Conservation (phyloP, 108 stramenopile species). For the Nannochloropsis gaditana region DNA sequence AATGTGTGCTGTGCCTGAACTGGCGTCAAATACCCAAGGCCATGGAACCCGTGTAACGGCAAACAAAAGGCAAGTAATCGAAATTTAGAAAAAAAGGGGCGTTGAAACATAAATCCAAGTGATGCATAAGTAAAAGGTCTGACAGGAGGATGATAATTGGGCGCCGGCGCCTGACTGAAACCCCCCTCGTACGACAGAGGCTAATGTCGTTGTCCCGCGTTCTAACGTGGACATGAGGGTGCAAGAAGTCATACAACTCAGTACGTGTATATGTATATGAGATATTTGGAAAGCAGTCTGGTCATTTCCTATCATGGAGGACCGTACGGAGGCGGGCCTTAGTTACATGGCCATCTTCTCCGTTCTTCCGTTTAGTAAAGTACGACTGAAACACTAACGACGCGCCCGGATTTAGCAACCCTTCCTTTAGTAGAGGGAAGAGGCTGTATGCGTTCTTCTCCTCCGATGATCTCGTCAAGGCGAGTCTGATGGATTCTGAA, state of each 20-base stretch:
- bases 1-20: no score
- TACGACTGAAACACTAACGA: background rate
- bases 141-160: conserved; percentile 15
- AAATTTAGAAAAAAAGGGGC: no score
- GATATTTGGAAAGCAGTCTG: background rate
- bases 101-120: background rate
- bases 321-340: background rate
- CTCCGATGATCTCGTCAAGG: background rate
- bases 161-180: background rate
- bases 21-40: no score
- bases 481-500: background rate
- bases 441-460: background rate
- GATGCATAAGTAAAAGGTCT: conserved; percentile 20
- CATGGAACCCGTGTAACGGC: no score
- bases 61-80: no score
- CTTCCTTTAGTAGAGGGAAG: background rate
- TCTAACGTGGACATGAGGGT: background rate
- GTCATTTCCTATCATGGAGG: background rate
- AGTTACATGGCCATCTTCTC: background rate
- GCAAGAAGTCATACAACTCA: background rate
- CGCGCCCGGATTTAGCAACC: background rate
- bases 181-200: conserved; percentile 19
- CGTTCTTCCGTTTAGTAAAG: background rate
- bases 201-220: background rate
- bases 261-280: background rate